Evolutionary conservation across 257 asterid genomes (phyloP), one percentile per base, ranked within the genome.

Genomic region (Lithospermum erythrorhizon): DNA sequence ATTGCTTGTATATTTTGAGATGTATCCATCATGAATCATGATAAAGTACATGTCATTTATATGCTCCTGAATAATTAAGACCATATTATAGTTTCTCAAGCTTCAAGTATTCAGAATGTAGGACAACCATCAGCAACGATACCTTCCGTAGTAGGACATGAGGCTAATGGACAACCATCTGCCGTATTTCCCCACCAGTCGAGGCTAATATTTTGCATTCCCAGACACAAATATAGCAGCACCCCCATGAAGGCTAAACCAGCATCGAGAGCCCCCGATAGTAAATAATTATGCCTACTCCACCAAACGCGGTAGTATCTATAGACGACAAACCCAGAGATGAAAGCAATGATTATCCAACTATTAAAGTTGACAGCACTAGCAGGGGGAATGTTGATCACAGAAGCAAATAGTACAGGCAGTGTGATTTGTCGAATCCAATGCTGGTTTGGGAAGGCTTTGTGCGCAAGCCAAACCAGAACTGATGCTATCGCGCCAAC

Each of bases 171-270:
- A 66, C 97, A 89, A 35, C 85, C 94, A 64, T 89, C 97, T 11
- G 77, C 77, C 0, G 62, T 72, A 62, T 82, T 87, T 58, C 97
- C 95, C 97, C 97, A 89, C 95, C 97, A 87, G 35, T 78, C 81
- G 21, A 89, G 87, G 71, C 81, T 79, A 58, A 81, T 48, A 57
- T 84, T 82, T 61, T 64, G 69, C 79, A 81, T 80, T 18, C 81
- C 97, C 30, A 89, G 69, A 65, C 90, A 86, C 65, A 89, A 30
- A 69, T 89, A 89, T 61, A 87, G 60, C 24, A 87, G 65, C 52
- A 89, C 93, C 1, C 95, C 97, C 97, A 84, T 89, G 78, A 89
- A 89, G n/a, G 97, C 95, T 51, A 89, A 74, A 35, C 97, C 97
- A 3, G 97, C 89, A 78, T 89, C 97, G 1, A 89, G 89, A 4